A percentile compares a stretch with the other conserved stretches of the same genome.
Evolutionary conservation across 1,284 basidiomycete genomes (phyloP).

Genomic region (Lignosus rhinocerotis): DNA sequence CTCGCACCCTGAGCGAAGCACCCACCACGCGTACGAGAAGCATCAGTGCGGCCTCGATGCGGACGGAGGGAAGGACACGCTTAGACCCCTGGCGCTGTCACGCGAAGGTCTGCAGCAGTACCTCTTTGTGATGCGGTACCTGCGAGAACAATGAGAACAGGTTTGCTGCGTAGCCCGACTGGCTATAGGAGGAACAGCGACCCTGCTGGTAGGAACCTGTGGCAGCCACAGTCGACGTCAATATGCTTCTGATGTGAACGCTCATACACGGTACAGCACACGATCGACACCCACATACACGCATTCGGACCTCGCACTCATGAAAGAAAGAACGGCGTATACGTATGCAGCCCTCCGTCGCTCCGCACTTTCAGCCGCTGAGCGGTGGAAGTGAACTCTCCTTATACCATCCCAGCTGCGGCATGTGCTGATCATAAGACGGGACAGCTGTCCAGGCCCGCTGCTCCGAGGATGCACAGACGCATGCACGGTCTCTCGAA

Average conservation of each 20-base stretch:
- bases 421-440: conserved; percentile 20
- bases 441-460: conserved; percentile 15
- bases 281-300: background rate
- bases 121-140: background rate
- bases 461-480: conserved; percentile 11
- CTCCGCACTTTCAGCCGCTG: conserved; percentile 6
- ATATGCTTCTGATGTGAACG: background rate
- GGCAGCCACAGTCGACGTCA: background rate
- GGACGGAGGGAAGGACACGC: background rate
- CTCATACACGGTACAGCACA: background rate
- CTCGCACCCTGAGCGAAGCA: conserved; percentile 3
- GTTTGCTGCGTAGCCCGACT: background rate
- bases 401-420: background rate
- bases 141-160: background rate
- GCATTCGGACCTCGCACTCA: conserved; percentile 9
- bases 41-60: background rate
- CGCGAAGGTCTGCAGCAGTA: background rate
- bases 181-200: background rate
- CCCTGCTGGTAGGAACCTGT: background rate
- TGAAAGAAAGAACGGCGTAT: conserved; percentile 5
- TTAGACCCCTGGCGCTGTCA: background rate
- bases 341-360: conserved; percentile 7
- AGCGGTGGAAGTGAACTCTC: background rate
- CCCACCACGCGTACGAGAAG: conserved; percentile 1
- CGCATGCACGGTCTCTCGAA: background rate